phyloP scores from a whole-genome alignment of 257 asterid genomes.

The Linaria vulgaris region DNA sequence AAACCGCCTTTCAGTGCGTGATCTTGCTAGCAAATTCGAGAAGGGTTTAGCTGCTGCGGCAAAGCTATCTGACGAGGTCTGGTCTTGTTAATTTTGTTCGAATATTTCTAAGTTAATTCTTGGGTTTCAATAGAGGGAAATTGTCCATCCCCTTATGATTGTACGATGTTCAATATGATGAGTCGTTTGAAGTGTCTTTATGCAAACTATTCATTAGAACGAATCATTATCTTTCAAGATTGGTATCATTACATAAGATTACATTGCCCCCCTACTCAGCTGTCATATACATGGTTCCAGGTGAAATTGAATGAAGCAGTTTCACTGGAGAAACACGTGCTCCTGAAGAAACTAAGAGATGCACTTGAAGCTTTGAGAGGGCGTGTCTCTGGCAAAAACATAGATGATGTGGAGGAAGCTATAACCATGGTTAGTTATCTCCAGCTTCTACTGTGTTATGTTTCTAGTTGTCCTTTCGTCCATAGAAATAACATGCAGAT shows the following conservation, averaged over 20 bases:
- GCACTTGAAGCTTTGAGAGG: conserved; percentile 84
- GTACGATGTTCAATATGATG: not conserved
- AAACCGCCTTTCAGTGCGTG: conserved; percentile 85
- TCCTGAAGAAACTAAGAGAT: conserved; percentile 84
- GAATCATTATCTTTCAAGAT: not conserved
- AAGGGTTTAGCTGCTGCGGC: conserved; percentile 91
- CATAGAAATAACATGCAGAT: not conserved
- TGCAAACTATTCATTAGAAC: not conserved
- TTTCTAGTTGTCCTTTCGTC: conserved; percentile 22
- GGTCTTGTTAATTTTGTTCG: conserved; percentile 4
- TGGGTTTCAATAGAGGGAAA: too few species aligned
- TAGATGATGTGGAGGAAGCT: conserved; percentile 91
- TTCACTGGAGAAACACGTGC: conserved; percentile 89
- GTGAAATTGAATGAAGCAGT: conserved; percentile 88
- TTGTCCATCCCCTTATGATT: not conserved
- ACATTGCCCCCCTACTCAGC: conserved; percentile 23
- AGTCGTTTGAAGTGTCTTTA: conserved; percentile 24
- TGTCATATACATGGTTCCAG: conserved; percentile 37
- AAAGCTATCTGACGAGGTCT: conserved; percentile 85
- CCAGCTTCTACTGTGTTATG: conserved; percentile 18
- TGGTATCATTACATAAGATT: conserved; percentile 17
- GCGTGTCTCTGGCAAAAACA: conserved; percentile 81
- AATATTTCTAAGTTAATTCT: not conserved
- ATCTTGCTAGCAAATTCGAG: conserved; percentile 86
- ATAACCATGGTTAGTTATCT: conserved; percentile 72